These are phyloP conservation scores for Drechslerella coelobrocha DNA, from an alignment of 2,329 filamentous ascomycete species.

Conservation along the genomic window DNA sequence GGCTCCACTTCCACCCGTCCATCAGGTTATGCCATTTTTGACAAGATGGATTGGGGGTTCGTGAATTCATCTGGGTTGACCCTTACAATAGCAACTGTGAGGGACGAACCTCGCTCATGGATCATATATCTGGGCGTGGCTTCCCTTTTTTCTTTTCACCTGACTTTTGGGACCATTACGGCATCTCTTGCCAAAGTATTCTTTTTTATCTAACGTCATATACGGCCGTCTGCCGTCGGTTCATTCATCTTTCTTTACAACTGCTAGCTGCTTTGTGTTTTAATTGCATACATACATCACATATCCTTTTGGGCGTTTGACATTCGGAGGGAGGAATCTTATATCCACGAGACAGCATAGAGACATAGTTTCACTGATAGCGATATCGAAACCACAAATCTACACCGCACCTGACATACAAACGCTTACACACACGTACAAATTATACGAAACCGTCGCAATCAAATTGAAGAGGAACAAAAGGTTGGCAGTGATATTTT, in stretches of 20 bases:
- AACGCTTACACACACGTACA: slow-evolving; percentile 1
- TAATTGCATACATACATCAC: slow-evolving; percentile 17
- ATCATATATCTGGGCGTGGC: slow-evolving; percentile 51
- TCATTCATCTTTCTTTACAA: slow-evolving; percentile 25
- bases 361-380: slow-evolving; percentile 44
- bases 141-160: slow-evolving; percentile 49
- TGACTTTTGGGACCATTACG: slow-evolving; percentile 48
- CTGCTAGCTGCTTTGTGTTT: slow-evolving; percentile 14
- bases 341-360: slow-evolving; percentile 24
- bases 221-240: slow-evolving; percentile 44
- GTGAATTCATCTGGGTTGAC: slow-evolving; percentile 47
- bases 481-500: slow-evolving; percentile 33
- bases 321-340: slow-evolving; percentile 9
- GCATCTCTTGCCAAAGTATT: slow-evolving; percentile 41
- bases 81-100: slow-evolving; percentile 46
- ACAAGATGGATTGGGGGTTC: slow-evolving; percentile 43
- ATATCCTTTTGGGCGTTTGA: slow-evolving; percentile 41
- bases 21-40: slow-evolving; percentile 47
- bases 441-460: slow-evolving; percentile 28
- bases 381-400: slow-evolving; percentile 25
- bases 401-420: neutral
- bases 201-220: slow-evolving; percentile 48
- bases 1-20: slow-evolving; percentile 42
- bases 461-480: slow-evolving; percentile 8
- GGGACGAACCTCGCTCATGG: slow-evolving; percentile 35